A percentile compares a stretch with the other conserved stretches of the same genome.
phyloP scores from a whole-genome alignment of 2,329 filamentous ascomycete genomes.

The Aureobasidium sp. region DNA sequence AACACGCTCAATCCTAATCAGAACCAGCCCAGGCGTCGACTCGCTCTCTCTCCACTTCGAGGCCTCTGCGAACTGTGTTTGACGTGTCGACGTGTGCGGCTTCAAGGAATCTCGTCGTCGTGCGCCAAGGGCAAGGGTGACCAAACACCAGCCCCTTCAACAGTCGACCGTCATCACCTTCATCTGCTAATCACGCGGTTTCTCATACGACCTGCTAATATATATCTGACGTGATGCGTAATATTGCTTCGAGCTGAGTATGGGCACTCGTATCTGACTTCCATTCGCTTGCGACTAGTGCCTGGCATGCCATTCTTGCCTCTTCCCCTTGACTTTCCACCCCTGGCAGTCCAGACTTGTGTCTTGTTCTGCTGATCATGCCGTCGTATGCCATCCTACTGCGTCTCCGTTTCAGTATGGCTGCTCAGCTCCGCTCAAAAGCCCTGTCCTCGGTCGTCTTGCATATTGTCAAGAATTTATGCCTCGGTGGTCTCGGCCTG shows the following conservation, averaged over 20 bases:
- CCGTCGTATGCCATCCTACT: constrained; percentile 2
- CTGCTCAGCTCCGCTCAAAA: not conserved
- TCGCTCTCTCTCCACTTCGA: constrained; percentile 3
- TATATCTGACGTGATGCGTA: constrained; percentile 9
- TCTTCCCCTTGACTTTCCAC: not conserved
- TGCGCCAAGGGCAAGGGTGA: constrained; percentile 2
- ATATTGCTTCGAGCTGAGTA: constrained; percentile 5
- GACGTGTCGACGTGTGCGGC: constrained; percentile 4
- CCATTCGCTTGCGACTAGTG: constrained; percentile 5
- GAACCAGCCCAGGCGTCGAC: not conserved
- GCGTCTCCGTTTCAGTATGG: not conserved
- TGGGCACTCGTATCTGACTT: not conserved
- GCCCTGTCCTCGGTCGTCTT: not conserved
- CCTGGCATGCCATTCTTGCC: not conserved
- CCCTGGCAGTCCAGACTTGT: not conserved
- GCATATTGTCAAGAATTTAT: constrained; percentile 22
- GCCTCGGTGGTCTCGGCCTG: constrained; percentile 38
- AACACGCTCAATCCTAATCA: not conserved
- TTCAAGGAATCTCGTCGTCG: constrained; percentile 5
- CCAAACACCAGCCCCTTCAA: constrained; percentile 10
- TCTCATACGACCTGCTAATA: not conserved
- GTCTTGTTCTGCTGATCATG: constrained; percentile 4
- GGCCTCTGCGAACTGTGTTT: not conserved
- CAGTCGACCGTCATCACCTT: not conserved
- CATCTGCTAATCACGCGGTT: not conserved